Conservation (phyloP, 1,284 basidiomycete species). For the Veloboletus limbatus region DNA sequence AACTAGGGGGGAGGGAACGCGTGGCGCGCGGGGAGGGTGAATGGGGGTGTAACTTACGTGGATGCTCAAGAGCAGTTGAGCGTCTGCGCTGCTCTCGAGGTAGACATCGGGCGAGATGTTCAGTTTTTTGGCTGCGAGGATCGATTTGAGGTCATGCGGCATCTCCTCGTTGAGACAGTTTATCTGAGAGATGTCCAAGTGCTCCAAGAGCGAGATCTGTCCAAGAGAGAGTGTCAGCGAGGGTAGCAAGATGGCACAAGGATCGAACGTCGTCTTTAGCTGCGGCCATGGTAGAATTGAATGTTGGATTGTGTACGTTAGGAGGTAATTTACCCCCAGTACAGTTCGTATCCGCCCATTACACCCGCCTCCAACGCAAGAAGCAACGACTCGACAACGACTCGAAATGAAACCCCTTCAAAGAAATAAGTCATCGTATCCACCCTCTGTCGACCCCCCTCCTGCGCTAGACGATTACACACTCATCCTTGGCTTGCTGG, state of each 20-base stretch:
- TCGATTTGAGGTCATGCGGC: conserved; percentile 58
- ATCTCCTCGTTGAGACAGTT: conserved; percentile 76
- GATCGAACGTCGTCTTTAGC: conserved; percentile 31
- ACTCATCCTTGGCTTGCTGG: conserved; percentile 90
- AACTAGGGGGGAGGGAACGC: conserved; percentile 49
- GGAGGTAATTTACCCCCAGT: conserved; percentile 12
- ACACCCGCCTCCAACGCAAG: no score
- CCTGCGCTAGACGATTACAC: conserved; percentile 65
- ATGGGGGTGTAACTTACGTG: no score
- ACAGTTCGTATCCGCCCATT: no score
- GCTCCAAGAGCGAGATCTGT: conserved; percentile 58
- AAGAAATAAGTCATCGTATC: no score
- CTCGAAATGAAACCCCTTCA: no score
- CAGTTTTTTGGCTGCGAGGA: conserved; percentile 48
- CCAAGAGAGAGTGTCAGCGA: conserved; percentile 8
- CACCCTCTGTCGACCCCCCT: conserved; percentile 6
- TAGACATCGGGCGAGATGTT: conserved; percentile 47
- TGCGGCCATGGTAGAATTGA: conserved; percentile 17
- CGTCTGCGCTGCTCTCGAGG: conserved; percentile 78
- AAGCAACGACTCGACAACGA: background rate
- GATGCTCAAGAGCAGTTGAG: conserved; percentile 71
- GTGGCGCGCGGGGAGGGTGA: background rate
- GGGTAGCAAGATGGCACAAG: background rate
- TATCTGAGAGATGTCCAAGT: conserved; percentile 58
- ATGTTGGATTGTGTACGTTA: conserved; percentile 6